Evolutionary conservation across 2,329 filamentous ascomycete genomes (phyloP), one percentile per base, ranked within the genome.

Genomic region (Talaromyces sp.): DNA sequence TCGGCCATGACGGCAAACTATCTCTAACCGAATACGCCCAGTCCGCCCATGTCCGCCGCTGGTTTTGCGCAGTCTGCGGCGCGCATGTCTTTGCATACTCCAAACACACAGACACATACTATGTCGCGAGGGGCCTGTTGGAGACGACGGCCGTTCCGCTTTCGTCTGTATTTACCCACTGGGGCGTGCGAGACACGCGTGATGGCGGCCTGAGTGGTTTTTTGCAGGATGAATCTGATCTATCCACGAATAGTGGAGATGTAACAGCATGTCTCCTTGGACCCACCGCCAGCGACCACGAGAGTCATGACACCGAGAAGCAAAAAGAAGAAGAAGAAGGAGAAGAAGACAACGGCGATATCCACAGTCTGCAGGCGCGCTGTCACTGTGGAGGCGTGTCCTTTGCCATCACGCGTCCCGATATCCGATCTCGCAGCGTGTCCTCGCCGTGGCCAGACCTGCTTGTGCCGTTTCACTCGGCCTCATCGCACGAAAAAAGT

Each of bases 371-470:
- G 10, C 73, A 75, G 54, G 82, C 77, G 4, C 72, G 73, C 64
- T 87, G 84, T 66, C 80, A 82, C 66, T 89, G 86, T 70, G 75
- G 77, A 4, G 80, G 77, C 2, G 78, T 89, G 13, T 70, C 78
- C 13, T 84, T 89, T 69, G 78, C 75, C 66, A 80, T 90, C 67
- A 82, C 81, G 4, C 81, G 80, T 2, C 87, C 87, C 0, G 77
- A 67, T 0, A 25, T 47, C 70, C 71, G 7, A 13, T 85, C 83
- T 55, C 69, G 69, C 5, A 58, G 75, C 4, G 78, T 79, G 1
- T 72, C 72, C 28, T 82, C 84, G 4, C 74, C 75, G 25, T 84
- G 81, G 72, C 70, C 84, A 11, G 84, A 89, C 65, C 69, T 86
- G 9, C 75, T 84, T 17, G 67, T 82, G 1, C 81, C 84, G 0